Percentiles rank a stretch among this genome's conserved stretches.
phyloP scores from a whole-genome alignment of 129 eudicot species.

The Apium graveolens region DNA sequence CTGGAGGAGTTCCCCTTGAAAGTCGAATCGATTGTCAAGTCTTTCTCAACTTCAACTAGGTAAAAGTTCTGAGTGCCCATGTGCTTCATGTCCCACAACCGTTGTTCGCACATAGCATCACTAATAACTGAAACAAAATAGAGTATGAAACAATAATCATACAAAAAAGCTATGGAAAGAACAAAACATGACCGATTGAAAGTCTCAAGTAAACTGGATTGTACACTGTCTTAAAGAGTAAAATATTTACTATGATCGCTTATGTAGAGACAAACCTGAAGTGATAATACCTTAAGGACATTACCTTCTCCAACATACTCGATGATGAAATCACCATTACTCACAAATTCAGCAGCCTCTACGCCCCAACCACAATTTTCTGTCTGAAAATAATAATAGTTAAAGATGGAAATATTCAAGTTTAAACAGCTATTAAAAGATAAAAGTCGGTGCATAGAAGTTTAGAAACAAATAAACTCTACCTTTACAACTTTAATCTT shows the following conservation, averaged over 20 bases:
- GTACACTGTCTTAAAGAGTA: too few relatives aligned
- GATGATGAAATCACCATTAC: slow-evolving; percentile 72
- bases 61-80: slow-evolving; percentile 55
- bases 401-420: neutral
- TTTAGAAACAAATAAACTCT: slow-evolving; percentile 1
- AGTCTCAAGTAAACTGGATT: neutral
- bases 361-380: slow-evolving; percentile 93
- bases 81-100: slow-evolving; percentile 87
- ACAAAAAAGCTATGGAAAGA: neutral
- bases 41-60: slow-evolving; percentile 77
- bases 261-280: neutral
- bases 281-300: neutral
- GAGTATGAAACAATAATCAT: slow-evolving; percentile 6
- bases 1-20: slow-evolving; percentile 80
- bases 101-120: slow-evolving; percentile 69
- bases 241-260: too few relatives aligned
- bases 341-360: slow-evolving; percentile 68
- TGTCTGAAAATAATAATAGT: slow-evolving; percentile 35
- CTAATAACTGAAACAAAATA: slow-evolving; percentile 55
- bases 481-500: slow-evolving; percentile 76
- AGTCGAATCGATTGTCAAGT: slow-evolving; percentile 88
- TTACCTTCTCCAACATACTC: slow-evolving; percentile 96
- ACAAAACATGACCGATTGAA: neutral
- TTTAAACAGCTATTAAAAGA: neutral
- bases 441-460: neutral